Evolutionary conservation across 495 filamentous ascomycete genomes (phyloP), one percentile per base, ranked within the genome.

Genomic region (Xylaria flabelliformis): DNA sequence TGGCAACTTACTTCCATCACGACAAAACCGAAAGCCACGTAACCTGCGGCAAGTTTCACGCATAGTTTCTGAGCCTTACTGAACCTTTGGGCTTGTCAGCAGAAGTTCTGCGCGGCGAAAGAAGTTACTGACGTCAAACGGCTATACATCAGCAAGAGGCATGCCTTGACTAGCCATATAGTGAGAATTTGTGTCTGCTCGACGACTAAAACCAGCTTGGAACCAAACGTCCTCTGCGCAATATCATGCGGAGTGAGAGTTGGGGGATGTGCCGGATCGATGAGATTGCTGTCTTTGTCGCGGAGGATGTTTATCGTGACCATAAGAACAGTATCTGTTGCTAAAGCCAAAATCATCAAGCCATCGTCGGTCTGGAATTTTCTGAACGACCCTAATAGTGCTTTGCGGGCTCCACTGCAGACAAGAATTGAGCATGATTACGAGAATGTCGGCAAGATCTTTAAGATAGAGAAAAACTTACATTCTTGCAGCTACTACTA

Each of bases 271-370:
- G 83, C 83, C 0, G 88, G 88, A 50, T 88, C 82, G 68, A 91
- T 82, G 2, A 92, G 85, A 69, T 91, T 91, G 41, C 87, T 89
- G 32, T 84, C 85, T 19, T 85, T 85, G 56, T 84, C 80, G 8
- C 85, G 78, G 0, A 90, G 86, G 39, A 90, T 81, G 73, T 90
- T 90, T 71, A 91, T 88, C 17, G 83, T 75, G 7, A 85, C 79
- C 48, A 91, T 34, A 50, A 72, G 29, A 19, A 17, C 19, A 13
- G 51, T 36, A 48, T 72, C 39, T n/a, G 62, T 51, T 39, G 41
- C 58, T 12, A 68, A 17, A 29, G 69, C 69, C 7, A 74, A 13
- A 19, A 78, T 1, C 67, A 71, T 71, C 36, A 78, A 70, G 58
- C 56, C 69, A 64, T 78, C 76, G 36, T 78, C 74, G 51, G 36